phyloP scores from a whole-genome alignment of 2,329 filamentous ascomycete genomes.

The Aspergillus texensis region DNA sequence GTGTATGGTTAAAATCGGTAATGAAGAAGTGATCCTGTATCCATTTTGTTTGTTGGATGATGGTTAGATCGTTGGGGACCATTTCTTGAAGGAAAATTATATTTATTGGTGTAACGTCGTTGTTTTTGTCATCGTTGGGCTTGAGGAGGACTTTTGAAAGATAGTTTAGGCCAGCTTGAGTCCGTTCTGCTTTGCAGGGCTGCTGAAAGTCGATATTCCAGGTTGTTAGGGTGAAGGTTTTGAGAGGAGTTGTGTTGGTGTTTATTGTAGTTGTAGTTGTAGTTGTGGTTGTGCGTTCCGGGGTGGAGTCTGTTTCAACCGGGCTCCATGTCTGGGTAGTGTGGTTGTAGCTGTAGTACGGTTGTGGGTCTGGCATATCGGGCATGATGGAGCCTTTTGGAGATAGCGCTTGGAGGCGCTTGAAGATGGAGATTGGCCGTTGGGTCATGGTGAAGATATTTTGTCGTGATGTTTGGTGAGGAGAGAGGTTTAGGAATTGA shows the following conservation, averaged over 20 bases:
- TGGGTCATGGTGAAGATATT: background rate
- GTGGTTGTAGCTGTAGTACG: slow-evolving; percentile 11
- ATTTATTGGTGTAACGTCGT: slow-evolving; percentile 24
- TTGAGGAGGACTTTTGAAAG: slow-evolving; percentile 35
- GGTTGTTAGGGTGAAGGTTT: slow-evolving; percentile 40
- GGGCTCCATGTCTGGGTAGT: slow-evolving; percentile 3
- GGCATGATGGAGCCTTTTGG: background rate
- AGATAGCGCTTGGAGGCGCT: background rate
- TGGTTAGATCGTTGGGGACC: slow-evolving; percentile 46
- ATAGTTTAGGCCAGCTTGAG: slow-evolving; percentile 45
- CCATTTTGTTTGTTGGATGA: slow-evolving; percentile 52
- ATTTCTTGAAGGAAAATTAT: slow-evolving; percentile 60
- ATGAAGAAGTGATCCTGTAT: slow-evolving; percentile 51
- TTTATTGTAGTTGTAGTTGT: background rate
- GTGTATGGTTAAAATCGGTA: slow-evolving; percentile 48
- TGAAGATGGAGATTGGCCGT: background rate
- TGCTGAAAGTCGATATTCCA: slow-evolving; percentile 56
- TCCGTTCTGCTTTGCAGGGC: slow-evolving; percentile 41
- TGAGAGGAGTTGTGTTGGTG: background rate
- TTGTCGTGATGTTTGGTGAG: background rate
- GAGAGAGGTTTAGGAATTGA: background rate
- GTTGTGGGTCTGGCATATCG: slow-evolving; percentile 4
- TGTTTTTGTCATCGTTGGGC: slow-evolving; percentile 23
- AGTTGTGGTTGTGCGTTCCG: background rate
- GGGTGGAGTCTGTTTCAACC: background rate